These are phyloP conservation scores for Hylodesmum podocarpum DNA, from an alignment of 306 rosid species.

Conservation along the genomic window DNA sequence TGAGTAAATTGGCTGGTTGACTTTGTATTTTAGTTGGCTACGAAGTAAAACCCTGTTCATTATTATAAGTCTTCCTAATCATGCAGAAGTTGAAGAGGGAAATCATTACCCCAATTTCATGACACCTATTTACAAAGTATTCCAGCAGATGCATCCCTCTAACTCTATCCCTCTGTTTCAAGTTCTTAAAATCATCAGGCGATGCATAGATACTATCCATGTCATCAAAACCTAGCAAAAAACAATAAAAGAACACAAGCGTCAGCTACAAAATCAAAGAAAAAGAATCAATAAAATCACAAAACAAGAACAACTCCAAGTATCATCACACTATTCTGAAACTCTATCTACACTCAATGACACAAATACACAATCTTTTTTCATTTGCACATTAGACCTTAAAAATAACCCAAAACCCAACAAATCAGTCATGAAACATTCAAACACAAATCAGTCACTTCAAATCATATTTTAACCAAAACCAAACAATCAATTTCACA, in stretches of 20 bases:
- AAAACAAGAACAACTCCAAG: background rate
- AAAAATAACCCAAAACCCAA: background rate
- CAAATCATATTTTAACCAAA: too few relatives aligned
- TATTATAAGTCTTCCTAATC: too few relatives aligned
- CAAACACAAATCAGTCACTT: too few relatives aligned
- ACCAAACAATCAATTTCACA: too few relatives aligned
- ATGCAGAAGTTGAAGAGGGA: background rate
- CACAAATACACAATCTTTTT: background rate
- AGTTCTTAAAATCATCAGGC: slow-evolving; percentile 67
- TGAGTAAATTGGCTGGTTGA: too few relatives aligned
- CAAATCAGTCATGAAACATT: too few relatives aligned
- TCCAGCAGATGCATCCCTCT: slow-evolving; percentile 80
- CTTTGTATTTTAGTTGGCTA: too few relatives aligned
- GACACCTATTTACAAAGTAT: slow-evolving; percentile 77
- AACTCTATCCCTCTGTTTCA: slow-evolving; percentile 52
- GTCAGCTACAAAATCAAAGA: slow-evolving; percentile 18
- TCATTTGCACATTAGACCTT: background rate
- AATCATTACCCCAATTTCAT: slow-evolving; percentile 78
- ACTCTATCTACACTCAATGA: background rate
- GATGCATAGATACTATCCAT: slow-evolving; percentile 86
- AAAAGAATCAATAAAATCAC: background rate
- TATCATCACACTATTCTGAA: background rate
- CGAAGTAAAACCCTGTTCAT: too few relatives aligned
- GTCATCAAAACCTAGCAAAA: slow-evolving; percentile 73
- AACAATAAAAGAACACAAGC: background rate